Base-by-base conservation (phyloP, 495 filamentous ascomycete genomes). In the Pseudomonodictys pantanalensis region DNA sequence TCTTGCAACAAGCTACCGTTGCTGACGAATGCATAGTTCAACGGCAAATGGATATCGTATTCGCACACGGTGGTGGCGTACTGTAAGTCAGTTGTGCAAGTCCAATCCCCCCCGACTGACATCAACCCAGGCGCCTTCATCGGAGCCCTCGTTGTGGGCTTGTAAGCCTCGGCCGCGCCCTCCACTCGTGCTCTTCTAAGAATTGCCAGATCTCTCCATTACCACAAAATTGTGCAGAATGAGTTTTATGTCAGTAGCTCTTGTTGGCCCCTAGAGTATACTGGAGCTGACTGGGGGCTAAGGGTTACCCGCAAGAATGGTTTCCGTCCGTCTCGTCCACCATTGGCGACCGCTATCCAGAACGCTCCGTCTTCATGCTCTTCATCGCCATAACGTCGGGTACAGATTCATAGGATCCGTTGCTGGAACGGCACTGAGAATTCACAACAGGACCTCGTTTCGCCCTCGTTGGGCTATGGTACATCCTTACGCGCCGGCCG, bases 311-410 rank as follows among this genome's bases (percentile, higher is more conserved):
- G 1, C 78, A 96, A 38, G 95, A 99, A 81, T 99, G 95, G 95
- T 97, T 99, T 64, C 95, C 95, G 35, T 99, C 95, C 22, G 95
- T 99, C 24, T 97, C 92, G 26, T 85, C 95, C 12, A 97, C 95
- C n/a, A 99, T 99, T 72, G 95, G 95, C 60, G 95, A 99, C 67
- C 86, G 93, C 29, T 97, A 97, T 70, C 95, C 95, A 26, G 95
- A 99, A 72, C 86, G 95, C 44, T 96, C 93, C 15, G 85, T 97
- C 57, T 99, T 97, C 73, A 91, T 95, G 80, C 68, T 97, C 49
- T 96, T 97, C 68, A 99, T 99, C 68, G 92, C 92, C 48, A 86
- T 97, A 56, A 96, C 92, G 41, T 97, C 95, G 32, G 89, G 88
- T 85, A 78, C 33, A 57, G n/a, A 33, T 9, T 22, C 38, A 26